phyloP scores from a whole-genome alignment of 192 early-diverging fungal genomes.

The Umbelopsis sp. region DNA sequence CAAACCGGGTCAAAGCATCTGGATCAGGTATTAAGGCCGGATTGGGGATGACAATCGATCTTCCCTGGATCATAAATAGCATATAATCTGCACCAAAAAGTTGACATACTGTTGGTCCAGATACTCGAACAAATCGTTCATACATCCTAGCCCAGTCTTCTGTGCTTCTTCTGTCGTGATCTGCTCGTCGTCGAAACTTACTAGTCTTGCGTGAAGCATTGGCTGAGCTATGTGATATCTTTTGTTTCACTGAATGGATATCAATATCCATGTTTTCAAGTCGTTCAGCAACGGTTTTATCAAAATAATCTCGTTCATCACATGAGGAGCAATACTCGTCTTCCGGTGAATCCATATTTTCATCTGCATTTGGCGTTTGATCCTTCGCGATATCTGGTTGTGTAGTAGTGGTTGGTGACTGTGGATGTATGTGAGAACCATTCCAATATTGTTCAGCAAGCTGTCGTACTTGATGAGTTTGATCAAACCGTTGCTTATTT shows the following conservation, averaged over 20 bases:
- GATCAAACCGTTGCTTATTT: slow-evolving; percentile 8
- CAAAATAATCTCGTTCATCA: slow-evolving; percentile 14
- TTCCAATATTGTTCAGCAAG: slow-evolving; percentile 10
- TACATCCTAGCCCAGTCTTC: slow-evolving; percentile 16
- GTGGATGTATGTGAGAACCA: background rate
- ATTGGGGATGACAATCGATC: slow-evolving; percentile 2
- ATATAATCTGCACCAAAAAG: slow-evolving; percentile 17
- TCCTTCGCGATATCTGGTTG: too few species aligned
- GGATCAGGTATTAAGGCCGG: slow-evolving; percentile 10
- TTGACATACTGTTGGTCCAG: slow-evolving; percentile 4
- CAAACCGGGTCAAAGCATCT: background rate
- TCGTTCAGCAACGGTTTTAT: slow-evolving; percentile 2
- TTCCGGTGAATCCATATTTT: background rate
- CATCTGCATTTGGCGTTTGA: background rate
- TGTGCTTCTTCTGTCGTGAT: background rate
- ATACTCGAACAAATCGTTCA: slow-evolving; percentile 4
- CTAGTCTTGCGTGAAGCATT: background rate
- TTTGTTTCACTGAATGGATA: background rate
- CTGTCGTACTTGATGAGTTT: slow-evolving; percentile 10
- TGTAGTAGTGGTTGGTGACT: too few species aligned
- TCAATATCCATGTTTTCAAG: background rate
- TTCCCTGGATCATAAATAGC: slow-evolving; percentile 16
- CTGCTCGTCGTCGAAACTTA: background rate
- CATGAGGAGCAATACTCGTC: background rate
- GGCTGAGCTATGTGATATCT: background rate